These are phyloP conservation scores for Trametes cinnabarina DNA, from an alignment of 768 basidiomycete genomes.

Conservation along the genomic window DNA sequence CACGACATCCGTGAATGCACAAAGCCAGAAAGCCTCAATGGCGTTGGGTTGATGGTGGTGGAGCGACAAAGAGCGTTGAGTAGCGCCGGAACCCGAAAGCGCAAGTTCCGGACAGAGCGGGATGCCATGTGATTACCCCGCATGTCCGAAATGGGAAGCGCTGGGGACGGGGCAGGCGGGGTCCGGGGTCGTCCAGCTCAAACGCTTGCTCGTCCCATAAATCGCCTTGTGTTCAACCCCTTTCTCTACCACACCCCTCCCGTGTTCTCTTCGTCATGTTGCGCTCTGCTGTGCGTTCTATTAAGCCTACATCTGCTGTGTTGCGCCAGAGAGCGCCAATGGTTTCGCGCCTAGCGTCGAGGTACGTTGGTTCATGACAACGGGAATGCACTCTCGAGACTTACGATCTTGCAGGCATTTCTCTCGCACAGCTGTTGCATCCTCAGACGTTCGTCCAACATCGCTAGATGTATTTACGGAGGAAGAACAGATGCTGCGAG, in stretches of 20 bases:
- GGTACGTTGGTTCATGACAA: neutral
- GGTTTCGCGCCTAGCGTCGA: constrained; percentile 1
- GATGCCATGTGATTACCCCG: constrained; percentile 19
- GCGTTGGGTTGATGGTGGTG: no score
- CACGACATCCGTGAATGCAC: no score
- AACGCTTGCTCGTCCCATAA: neutral
- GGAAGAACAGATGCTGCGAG: constrained; percentile 91
- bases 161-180: neutral
- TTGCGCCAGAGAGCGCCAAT: constrained; percentile 1
- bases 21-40: no score
- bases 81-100: no score
- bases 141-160: neutral
- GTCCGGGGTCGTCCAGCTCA: constrained; percentile 1
- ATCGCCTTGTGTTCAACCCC: neutral
- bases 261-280: constrained; percentile 1
- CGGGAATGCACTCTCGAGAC: neutral
- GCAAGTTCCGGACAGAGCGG: neutral
- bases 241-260: neutral
- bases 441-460: constrained; percentile 28
- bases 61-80: neutral
- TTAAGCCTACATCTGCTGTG: neutral
- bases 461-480: constrained; percentile 87
- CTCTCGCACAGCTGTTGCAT: constrained; percentile 7
- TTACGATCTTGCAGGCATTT: neutral
- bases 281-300: constrained; percentile 8